A percentile compares a stretch with the other conserved stretches of the same genome.
Evolutionary conservation across 2,329 filamentous ascomycete genomes (phyloP).

Genomic region (Monosporascus ibericus): DNA sequence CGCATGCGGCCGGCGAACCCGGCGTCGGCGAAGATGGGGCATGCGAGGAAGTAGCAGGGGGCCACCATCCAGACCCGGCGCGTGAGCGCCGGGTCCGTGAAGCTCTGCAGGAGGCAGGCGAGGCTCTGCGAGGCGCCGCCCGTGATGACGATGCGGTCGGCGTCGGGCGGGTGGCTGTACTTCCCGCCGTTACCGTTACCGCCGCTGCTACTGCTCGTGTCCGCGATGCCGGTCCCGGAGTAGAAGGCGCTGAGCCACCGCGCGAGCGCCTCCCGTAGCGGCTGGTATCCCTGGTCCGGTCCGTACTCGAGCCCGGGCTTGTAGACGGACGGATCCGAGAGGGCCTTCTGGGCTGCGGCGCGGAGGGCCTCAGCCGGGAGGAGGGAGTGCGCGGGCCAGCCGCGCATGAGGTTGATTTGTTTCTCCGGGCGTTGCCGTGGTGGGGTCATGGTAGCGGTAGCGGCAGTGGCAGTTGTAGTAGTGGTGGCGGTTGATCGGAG

Average conservation of each 20-base stretch:
- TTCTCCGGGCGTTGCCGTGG: constrained; percentile 20
- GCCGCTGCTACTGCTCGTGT: constrained; percentile 21
- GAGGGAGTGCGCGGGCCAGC: constrained; percentile 59
- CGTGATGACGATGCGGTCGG: constrained; percentile 68
- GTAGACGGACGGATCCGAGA: constrained; percentile 54
- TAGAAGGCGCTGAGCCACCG: constrained; percentile 65
- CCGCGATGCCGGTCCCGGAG: constrained; percentile 16
- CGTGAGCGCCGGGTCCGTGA: constrained; percentile 72
- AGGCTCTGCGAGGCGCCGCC: constrained; percentile 82
- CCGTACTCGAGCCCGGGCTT: constrained; percentile 70
- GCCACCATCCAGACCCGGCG: constrained; percentile 72
- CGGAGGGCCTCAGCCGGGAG: constrained; percentile 60
- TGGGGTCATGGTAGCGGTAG: neutral
- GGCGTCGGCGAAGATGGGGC: constrained; percentile 77
- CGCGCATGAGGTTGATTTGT: constrained; percentile 59
- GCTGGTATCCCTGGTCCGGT: constrained; percentile 66
- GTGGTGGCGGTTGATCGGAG: neutral
- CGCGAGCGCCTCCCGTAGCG: constrained; percentile 63
- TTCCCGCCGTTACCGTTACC: constrained; percentile 3
- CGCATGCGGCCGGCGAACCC: constrained; percentile 63
- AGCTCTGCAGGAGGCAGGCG: constrained; percentile 70
- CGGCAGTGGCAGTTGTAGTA: neutral
- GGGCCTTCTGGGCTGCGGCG: constrained; percentile 51
- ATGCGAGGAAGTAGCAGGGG: constrained; percentile 80
- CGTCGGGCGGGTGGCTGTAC: constrained; percentile 20